Percentiles rank a stretch among this genome's conserved stretches.
Evolutionary conservation across 306 rosid genomes (phyloP).

Genomic region (Alnus rubra): DNA sequence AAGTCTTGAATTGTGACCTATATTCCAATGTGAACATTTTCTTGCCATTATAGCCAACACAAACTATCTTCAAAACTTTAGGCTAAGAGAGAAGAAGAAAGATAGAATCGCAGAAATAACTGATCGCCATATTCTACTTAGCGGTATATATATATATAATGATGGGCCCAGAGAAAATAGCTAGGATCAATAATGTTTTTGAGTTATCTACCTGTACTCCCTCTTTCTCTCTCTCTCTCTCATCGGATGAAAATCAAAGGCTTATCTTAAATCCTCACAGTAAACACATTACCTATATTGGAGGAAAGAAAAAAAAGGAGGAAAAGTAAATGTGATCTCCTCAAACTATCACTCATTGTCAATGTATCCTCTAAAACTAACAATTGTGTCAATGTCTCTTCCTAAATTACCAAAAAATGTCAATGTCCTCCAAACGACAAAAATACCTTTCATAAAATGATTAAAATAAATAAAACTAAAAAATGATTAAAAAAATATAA

Average conservation of each 20-base stretch:
- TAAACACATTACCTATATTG: too few species aligned
- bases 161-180: neutral
- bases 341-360: too few species aligned
- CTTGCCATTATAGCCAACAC: slow-evolving; percentile 71
- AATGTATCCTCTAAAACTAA: too few species aligned
- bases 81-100: neutral
- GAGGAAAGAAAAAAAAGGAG: too few species aligned
- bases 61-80: slow-evolving; percentile 1
- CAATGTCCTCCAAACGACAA: too few species aligned
- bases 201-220: neutral
- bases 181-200: neutral
- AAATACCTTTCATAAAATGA: too few species aligned
- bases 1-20: slow-evolving; percentile 96
- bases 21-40: slow-evolving; percentile 87
- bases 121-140: neutral
- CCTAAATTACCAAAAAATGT: too few species aligned
- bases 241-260: neutral
- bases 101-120: neutral
- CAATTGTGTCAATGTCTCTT: too few species aligned
- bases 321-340: too few species aligned
- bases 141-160: neutral
- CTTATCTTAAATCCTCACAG: neutral
- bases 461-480: too few species aligned
- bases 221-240: neutral
- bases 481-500: too few species aligned